Percentiles rank a stretch among this genome's conserved stretches.
Evolutionary conservation across 768 basidiomycete species (phyloP).

Genomic region (Tulasnella sp.): DNA sequence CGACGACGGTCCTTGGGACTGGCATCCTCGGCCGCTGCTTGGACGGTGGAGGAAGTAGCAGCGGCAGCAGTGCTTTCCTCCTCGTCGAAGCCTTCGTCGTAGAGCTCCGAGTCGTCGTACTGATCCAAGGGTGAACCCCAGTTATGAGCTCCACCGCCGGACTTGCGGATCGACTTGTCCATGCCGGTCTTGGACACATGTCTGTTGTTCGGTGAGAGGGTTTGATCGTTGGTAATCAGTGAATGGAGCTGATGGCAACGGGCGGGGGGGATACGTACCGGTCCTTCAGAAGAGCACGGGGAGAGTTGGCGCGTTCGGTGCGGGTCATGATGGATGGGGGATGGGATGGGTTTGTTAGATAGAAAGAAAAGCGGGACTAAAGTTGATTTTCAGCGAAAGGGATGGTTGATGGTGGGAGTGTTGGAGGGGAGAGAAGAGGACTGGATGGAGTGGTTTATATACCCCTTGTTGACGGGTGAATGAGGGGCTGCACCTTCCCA

Average conservation of each 20-base stretch:
- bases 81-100: neutral
- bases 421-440: neutral
- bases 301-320: neutral
- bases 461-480: neutral
- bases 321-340: neutral
- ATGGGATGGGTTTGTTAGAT: neutral
- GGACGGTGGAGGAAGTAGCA: neutral
- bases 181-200: constrained; percentile 15
- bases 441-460: neutral
- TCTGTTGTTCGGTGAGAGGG: neutral
- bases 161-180: constrained; percentile 15
- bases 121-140: constrained; percentile 2
- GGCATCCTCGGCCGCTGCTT: neutral
- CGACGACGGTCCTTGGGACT: constrained; percentile 2
- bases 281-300: constrained; percentile 20
- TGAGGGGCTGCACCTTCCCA: too few relatives aligned
- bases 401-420: neutral
- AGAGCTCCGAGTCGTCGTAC: neutral
- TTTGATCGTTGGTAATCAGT: neutral
- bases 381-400: too few relatives aligned
- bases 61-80: neutral
- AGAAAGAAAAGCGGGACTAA: too few relatives aligned
- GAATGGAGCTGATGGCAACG: too few relatives aligned
- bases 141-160: constrained; percentile 17
- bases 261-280: neutral